Conservation (phyloP, 805 yeast species). For the Metschnikowia peoriensis region DNA sequence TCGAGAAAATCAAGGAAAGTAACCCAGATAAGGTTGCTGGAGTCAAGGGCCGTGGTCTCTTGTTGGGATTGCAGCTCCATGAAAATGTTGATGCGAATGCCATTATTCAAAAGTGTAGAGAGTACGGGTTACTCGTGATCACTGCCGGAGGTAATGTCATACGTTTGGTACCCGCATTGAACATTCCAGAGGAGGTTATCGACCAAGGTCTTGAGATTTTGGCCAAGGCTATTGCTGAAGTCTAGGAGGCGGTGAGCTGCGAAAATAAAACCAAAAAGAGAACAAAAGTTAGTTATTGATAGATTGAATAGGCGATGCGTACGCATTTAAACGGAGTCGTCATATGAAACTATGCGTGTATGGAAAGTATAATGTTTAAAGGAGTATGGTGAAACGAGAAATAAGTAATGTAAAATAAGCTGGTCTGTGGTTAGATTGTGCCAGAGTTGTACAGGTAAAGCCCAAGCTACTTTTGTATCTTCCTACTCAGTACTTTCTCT, state of each 20-base stretch:
- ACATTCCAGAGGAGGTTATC: slow-evolving; percentile 68
- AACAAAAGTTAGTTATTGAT: too few relatives aligned
- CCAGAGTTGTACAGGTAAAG: too few relatives aligned
- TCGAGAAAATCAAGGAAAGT: slow-evolving; percentile 49
- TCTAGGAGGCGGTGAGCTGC: background rate
- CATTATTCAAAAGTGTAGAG: slow-evolving; percentile 68
- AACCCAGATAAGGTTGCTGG: slow-evolving; percentile 62
- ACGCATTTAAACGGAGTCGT: too few relatives aligned
- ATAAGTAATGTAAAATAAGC: too few relatives aligned
- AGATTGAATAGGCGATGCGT: background rate
- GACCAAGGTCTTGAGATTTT: slow-evolving; percentile 71
- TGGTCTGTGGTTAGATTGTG: too few relatives aligned
- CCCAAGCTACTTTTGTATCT: too few relatives aligned
- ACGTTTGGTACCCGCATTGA: slow-evolving; percentile 90
- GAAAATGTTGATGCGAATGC: slow-evolving; percentile 53
- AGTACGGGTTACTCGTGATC: slow-evolving; percentile 77
- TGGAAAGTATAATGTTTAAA: too few relatives aligned
- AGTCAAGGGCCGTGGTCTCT: slow-evolving; percentile 84
- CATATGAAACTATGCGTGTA: too few relatives aligned
- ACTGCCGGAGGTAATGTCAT: slow-evolving; percentile 92
- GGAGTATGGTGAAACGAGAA: too few relatives aligned
- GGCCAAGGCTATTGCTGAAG: slow-evolving; percentile 48
- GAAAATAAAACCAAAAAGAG: background rate
- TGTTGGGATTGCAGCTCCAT: slow-evolving; percentile 77
- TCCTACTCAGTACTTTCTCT: too few relatives aligned